Conservation (phyloP, 2,329 filamentous ascomycete genomes). For the Trichoderma citrinoviride region DNA sequence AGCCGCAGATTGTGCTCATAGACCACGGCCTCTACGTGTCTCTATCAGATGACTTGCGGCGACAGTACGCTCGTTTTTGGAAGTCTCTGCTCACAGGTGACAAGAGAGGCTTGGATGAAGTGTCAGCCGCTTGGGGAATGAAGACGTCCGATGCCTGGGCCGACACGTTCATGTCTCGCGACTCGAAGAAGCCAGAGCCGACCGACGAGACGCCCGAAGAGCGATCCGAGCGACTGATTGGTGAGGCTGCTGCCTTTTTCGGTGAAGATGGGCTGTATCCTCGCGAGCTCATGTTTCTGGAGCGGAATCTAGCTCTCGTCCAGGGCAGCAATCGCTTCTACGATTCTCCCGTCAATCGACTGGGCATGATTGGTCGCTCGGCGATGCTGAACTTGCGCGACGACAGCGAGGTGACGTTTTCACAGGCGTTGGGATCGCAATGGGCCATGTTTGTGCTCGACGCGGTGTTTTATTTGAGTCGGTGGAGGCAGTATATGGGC, state of each 20-base stretch:
- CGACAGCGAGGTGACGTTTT: constrained; percentile 1
- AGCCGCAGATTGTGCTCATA: constrained; percentile 17
- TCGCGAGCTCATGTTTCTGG: constrained; percentile 15
- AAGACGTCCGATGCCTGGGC: constrained; percentile 16
- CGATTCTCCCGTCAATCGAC: constrained; percentile 11
- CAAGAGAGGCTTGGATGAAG: constrained; percentile 10
- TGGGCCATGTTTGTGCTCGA: constrained; percentile 19
- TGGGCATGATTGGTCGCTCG: constrained; percentile 19
- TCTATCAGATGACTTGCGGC: not conserved
- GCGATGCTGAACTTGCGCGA: constrained; percentile 12
- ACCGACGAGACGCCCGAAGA: constrained; percentile 11
- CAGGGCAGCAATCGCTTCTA: constrained; percentile 19
- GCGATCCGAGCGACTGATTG: not conserved
- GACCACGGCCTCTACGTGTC: constrained; percentile 17
- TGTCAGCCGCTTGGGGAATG: constrained; percentile 13
- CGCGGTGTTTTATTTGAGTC: constrained; percentile 15
- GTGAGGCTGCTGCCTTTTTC: constrained; percentile 3
- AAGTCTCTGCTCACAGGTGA: constrained; percentile 8
- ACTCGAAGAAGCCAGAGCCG: constrained; percentile 6
- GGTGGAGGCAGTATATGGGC: constrained; percentile 17
- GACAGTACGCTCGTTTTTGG: constrained; percentile 18
- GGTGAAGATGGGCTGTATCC: constrained; percentile 12
- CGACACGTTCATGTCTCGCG: constrained; percentile 13
- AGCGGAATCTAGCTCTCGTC: constrained; percentile 11
- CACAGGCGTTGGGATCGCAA: not conserved